Conservation (phyloP, 805 yeast species). For the Yamadazyma kitorensis region DNA sequence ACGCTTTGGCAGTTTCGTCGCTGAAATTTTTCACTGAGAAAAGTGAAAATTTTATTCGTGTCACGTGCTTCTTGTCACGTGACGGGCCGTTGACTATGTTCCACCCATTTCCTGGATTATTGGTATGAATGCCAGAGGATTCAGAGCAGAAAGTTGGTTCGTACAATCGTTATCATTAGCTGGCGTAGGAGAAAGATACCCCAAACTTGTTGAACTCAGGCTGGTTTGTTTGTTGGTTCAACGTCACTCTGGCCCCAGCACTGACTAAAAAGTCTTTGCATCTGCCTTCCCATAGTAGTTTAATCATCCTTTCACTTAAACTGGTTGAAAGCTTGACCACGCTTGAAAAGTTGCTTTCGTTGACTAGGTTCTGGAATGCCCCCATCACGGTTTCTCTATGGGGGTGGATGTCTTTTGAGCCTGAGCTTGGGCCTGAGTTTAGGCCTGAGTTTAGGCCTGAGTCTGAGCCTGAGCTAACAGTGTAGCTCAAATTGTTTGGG, state of each 20-base stretch:
- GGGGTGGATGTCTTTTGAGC: constrained; percentile 2
- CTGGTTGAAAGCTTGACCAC: constrained; percentile 75
- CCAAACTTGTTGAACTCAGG: constrained; percentile 57
- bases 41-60: not conserved
- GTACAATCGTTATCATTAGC: constrained; percentile 7
- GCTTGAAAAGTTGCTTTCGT: constrained; percentile 57
- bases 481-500: too few species aligned
- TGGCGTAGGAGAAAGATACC: constrained; percentile 58
- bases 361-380: constrained; percentile 49
- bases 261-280: constrained; percentile 74
- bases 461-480: too few species aligned
- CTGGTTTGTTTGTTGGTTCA: constrained; percentile 32
- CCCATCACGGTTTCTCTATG: constrained; percentile 42
- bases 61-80: not conserved
- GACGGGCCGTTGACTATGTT: not conserved
- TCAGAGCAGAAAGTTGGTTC: constrained; percentile 1
- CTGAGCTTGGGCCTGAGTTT: too few species aligned
- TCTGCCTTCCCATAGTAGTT: constrained; percentile 84
- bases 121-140: not conserved
- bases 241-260: constrained; percentile 60
- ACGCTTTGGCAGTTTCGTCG: not conserved
- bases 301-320: constrained; percentile 56
- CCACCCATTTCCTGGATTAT: not conserved
- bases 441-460: too few species aligned
- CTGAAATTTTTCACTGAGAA: constrained; percentile 5